A percentile compares a stretch with the other conserved stretches of the same genome.
These are phyloP conservation scores for Lathyrus tuberosus DNA, from an alignment of 306 rosid species.

Conservation along the genomic window DNA sequence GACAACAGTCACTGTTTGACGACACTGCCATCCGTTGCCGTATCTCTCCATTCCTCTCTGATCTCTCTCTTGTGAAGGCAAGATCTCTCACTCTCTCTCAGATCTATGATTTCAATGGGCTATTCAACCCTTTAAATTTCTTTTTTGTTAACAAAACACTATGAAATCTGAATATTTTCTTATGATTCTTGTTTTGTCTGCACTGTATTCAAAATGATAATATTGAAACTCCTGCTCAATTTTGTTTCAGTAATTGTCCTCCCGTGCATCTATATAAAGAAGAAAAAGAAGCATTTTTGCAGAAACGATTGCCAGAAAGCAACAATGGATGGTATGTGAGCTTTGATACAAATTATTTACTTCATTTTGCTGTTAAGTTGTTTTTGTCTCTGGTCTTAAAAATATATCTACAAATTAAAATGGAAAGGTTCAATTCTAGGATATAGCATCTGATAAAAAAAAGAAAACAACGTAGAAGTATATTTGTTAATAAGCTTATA, in stretches of 20 bases:
- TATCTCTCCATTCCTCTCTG: too few species aligned
- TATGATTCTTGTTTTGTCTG: too few species aligned
- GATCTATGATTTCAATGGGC: too few species aligned
- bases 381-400: background rate
- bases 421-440: slow-evolving; percentile 18
- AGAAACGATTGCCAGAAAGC: slow-evolving; percentile 42
- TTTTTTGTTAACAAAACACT: too few species aligned
- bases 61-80: too few species aligned
- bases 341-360: background rate
- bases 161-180: too few species aligned
- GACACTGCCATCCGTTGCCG: too few species aligned
- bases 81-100: too few species aligned
- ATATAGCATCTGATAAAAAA: background rate
- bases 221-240: background rate
- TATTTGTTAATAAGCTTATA: background rate
- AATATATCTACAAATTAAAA: background rate
- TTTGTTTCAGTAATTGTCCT: slow-evolving; percentile 27
- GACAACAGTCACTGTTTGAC: too few species aligned
- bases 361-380: slow-evolving; percentile 9
- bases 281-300: slow-evolving; percentile 11
- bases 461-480: background rate
- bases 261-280: slow-evolving; percentile 1
- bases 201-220: too few species aligned
- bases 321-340: slow-evolving; percentile 70
- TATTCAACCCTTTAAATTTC: too few species aligned